Evolutionary conservation across 306 rosid species (phyloP), one percentile per base, ranked within the genome.

Genomic region (Inga leiocalycina): DNA sequence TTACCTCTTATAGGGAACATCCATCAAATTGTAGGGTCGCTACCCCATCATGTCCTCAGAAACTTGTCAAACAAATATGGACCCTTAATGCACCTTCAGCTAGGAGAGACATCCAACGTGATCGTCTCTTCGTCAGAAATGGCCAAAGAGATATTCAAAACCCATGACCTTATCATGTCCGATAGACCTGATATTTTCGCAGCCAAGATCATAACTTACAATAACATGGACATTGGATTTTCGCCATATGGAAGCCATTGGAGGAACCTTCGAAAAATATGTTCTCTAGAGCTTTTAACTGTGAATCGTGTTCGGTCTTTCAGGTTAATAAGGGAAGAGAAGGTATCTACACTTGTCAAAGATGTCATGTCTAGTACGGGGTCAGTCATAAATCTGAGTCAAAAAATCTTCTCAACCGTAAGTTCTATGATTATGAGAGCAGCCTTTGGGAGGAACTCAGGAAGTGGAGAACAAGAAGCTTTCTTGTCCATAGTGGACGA

Each of bases 41-140:
- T 66, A 14, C 71, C 43, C 10, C 71, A 66, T 16, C 71, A 37
- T 2, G 5, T 44, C 4, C 8, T 66, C 4, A 66, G 44, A 66
- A 10, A 34, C n/a, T 37, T 85, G 51, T 76, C 83, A 56, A 64
- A 45, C 12, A 81, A 77, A 15, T 30, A 81, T 72, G 88, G 88
- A 3, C 76, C 75, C 64, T 2, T 57, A n/a, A 56, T 56, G 64
- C 64, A 56, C 4, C 64, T 56, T n/a, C 71, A 51, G 3, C 44
- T 66, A 0, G 44, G 44, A 6, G 11, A 66, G 44, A 5, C 32
- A 6, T 34, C 64, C 44, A 24, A 32, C 10, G 54, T 72, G 1
- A 9, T 78, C 2, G 1, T 82, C 17, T 46, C 84, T 20, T 82
- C 89, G 2, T 8, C 71, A 2, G 71, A 66, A 7, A 4, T 34